phyloP scores from a whole-genome alignment of 225 moss, liverwort and hornwort genomes.

The Straminergon stramineum region DNA sequence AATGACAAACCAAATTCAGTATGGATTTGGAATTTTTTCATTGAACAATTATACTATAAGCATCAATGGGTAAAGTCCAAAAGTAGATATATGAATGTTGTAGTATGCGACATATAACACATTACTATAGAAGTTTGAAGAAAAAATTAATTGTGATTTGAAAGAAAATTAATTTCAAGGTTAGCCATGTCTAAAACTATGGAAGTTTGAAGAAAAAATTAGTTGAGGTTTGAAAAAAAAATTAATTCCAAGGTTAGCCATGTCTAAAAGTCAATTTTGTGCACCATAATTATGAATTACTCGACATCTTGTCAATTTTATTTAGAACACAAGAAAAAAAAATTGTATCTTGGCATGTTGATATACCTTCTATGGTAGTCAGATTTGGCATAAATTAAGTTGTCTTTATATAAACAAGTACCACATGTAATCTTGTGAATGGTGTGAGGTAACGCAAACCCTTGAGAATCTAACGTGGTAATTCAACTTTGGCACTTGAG shows the following conservation, averaged over 20 bases:
- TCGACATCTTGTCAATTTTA: neutral
- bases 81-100: too few relatives aligned
- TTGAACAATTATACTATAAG: too few relatives aligned
- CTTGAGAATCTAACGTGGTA: too few relatives aligned
- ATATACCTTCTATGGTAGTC: too few relatives aligned
- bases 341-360: neutral
- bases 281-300: neutral
- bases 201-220: neutral
- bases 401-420: too few relatives aligned
- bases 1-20: neutral
- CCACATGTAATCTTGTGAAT: too few relatives aligned
- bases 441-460: rapidly evolving
- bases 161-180: neutral
- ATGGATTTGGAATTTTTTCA: too few relatives aligned
- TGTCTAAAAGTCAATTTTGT: neutral
- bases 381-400: neutral
- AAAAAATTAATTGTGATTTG: neutral
- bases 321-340: neutral
- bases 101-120: too few relatives aligned
- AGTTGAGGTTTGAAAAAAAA: neutral
- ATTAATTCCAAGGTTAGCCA: neutral
- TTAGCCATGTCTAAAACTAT: neutral
- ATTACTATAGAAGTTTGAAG: neutral
- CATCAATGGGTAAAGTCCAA: too few relatives aligned
- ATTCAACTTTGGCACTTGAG: too few relatives aligned